Evolutionary conservation across 176 grass and related monocot species (phyloP).

Genomic region (Ampelocalamus luodianensis): DNA sequence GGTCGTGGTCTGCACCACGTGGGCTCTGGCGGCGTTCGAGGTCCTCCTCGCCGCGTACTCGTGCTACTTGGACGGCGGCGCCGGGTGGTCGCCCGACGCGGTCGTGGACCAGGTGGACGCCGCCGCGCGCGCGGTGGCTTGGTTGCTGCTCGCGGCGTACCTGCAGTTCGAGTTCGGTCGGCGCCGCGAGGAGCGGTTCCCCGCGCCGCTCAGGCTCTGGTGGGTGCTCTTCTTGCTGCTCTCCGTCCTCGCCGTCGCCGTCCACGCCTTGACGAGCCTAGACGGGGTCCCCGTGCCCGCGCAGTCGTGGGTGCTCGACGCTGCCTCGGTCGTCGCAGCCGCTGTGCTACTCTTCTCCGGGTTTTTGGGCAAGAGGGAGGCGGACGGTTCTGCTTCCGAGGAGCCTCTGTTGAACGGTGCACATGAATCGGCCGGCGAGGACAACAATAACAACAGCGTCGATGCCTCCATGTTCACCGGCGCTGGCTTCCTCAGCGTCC

Average conservation of each 20-base stretch:
- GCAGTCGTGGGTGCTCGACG: constrained; percentile 60
- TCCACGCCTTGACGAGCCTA: constrained; percentile 35
- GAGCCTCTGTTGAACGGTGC: constrained; percentile 75
- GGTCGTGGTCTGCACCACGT: constrained; percentile 36
- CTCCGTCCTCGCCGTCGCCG: constrained; percentile 39
- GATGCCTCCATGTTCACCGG: constrained; percentile 56
- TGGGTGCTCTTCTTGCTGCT: constrained; percentile 68
- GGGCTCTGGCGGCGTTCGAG: constrained; percentile 38
- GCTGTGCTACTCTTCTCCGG: constrained; percentile 45
- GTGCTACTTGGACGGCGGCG: constrained; percentile 32
- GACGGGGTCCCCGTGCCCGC: constrained; percentile 32
- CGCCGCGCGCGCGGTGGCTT: constrained; percentile 48
- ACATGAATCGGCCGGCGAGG: neutral
- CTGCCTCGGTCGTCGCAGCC: constrained; percentile 34
- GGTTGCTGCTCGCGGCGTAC: constrained; percentile 65
- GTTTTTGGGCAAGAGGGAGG: constrained; percentile 39
- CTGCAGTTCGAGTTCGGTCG: constrained; percentile 47
- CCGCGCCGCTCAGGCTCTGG: constrained; percentile 58
- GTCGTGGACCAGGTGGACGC: constrained; percentile 39
- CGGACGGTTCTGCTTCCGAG: constrained; percentile 29
- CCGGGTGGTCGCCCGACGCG: constrained; percentile 44
- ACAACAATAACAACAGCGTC: neutral
- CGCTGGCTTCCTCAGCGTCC: constrained; percentile 66
- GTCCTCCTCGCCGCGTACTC: constrained; percentile 33
- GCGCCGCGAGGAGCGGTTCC: constrained; percentile 54